Percentiles rank a stretch among this genome's conserved stretches.
Evolutionary conservation across 106 monocot genomes (phyloP).

Genomic region (Agapanthus africanus): DNA sequence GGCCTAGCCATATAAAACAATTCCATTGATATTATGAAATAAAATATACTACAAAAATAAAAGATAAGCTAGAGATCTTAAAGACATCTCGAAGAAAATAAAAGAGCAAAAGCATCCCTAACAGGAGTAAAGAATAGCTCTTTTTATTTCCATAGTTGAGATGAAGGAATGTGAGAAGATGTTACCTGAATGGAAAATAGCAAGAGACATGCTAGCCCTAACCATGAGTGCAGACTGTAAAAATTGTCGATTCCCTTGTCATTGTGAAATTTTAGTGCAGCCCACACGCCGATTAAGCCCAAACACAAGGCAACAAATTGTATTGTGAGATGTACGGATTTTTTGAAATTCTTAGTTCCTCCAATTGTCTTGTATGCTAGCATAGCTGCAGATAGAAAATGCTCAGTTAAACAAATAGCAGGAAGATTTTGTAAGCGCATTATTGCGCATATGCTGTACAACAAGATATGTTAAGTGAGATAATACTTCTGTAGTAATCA

Average conservation of each 20-base stretch:
- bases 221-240: slow-evolving; percentile 96
- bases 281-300: slow-evolving; percentile 80
- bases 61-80: no score
- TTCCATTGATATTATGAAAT: no score
- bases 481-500: no score
- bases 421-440: neutral
- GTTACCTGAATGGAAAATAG: slow-evolving; percentile 78
- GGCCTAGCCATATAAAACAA: no score
- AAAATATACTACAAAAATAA: no score
- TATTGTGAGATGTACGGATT: slow-evolving; percentile 63
- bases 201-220: slow-evolving; percentile 68
- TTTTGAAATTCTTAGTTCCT: slow-evolving; percentile 88
- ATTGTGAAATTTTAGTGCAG: slow-evolving; percentile 88
- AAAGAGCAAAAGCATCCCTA: no score
- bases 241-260: slow-evolving; percentile 96
- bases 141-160: no score
- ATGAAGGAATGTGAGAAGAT: neutral
- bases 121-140: no score
- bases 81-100: no score
- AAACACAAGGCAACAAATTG: slow-evolving; percentile 65
- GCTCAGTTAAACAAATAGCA: neutral
- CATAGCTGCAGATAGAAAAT: slow-evolving; percentile 46
- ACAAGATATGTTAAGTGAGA: no score
- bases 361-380: slow-evolving; percentile 79
- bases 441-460: no score